Evolutionary conservation across 2,329 filamentous ascomycete species (phyloP).

Genomic region (Aureobasidium pullulans): DNA sequence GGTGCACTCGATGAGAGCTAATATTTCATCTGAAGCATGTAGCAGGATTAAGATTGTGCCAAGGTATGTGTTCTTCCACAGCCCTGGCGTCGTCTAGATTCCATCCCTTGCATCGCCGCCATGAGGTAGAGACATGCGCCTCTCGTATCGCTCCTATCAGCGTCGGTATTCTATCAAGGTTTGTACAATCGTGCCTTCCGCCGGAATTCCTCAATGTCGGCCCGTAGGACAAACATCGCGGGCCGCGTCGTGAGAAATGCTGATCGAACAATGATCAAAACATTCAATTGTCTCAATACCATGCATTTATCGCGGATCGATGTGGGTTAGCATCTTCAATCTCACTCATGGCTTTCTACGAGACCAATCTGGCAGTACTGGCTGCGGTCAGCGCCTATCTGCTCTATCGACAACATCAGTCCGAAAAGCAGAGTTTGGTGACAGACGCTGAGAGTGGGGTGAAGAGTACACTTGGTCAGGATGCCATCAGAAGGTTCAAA

Average conservation of each 20-base stretch:
- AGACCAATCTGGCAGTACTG: conserved; percentile 19
- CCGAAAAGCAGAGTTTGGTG: conserved; percentile 5
- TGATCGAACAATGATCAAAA: background rate
- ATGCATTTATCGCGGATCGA: background rate
- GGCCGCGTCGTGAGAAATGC: conserved; percentile 1
- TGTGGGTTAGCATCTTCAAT: background rate
- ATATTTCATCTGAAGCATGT: background rate
- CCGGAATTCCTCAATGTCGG: background rate
- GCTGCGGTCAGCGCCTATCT: conserved; percentile 19
- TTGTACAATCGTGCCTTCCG: background rate
- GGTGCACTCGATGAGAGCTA: background rate
- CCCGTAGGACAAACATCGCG: conserved; percentile 1
- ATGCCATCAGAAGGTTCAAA: conserved; percentile 31
- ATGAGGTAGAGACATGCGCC: background rate
- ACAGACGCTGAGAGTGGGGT: conserved; percentile 20
- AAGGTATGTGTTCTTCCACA: background rate
- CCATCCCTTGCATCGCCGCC: conserved; percentile 1
- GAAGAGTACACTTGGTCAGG: conserved; percentile 22
- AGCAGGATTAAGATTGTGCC: background rate
- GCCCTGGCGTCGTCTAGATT: background rate
- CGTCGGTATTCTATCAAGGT: background rate
- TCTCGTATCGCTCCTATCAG: background rate
- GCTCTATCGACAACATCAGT: conserved; percentile 16
- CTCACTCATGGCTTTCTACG: conserved; percentile 20
- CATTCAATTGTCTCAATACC: background rate